These are phyloP conservation scores for Saccharomycopsis sp. DNA, from an alignment of 805 yeast genomes.

Conservation along the genomic window DNA sequence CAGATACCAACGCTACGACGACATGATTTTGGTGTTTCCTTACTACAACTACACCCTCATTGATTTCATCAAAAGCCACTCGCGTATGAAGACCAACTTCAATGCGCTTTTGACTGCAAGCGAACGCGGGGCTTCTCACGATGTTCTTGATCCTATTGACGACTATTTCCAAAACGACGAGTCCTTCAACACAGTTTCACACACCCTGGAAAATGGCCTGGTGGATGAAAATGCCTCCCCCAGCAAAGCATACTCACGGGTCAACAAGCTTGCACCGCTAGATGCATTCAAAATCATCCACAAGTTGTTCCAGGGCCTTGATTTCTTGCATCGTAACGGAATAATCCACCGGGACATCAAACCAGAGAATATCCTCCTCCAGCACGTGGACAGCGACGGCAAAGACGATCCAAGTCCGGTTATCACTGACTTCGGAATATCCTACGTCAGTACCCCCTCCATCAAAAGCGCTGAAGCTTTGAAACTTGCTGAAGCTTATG, in stretches of 20 bases:
- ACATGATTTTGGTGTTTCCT: slow-evolving; percentile 36
- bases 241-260: slow-evolving; percentile 6
- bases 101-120: slow-evolving; percentile 15
- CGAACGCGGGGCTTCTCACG: background rate
- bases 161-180: slow-evolving; percentile 12
- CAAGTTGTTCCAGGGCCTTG: slow-evolving; percentile 37
- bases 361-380: slow-evolving; percentile 52
- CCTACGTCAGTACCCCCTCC: slow-evolving; percentile 32
- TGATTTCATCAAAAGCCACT: slow-evolving; percentile 27
- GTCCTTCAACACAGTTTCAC: too few species aligned
- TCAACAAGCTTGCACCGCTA: slow-evolving; percentile 7
- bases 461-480: slow-evolving; percentile 28
- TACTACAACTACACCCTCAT: slow-evolving; percentile 30
- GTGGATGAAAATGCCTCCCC: slow-evolving; percentile 20
- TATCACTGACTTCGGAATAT: slow-evolving; percentile 65
- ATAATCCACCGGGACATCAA: slow-evolving; percentile 76
- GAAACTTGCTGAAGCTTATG: background rate
- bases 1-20: slow-evolving; percentile 25
- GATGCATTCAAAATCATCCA: slow-evolving; percentile 28
- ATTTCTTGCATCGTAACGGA: slow-evolving; percentile 50
- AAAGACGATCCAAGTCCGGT: slow-evolving; percentile 26
- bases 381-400: slow-evolving; percentile 21
- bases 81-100: slow-evolving; percentile 27
- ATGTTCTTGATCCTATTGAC: slow-evolving; percentile 14
- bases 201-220: too few species aligned